Evolutionary conservation across 768 basidiomycete genomes (phyloP), one percentile per base, ranked within the genome.

Genomic region (Hortiboletus campestris): DNA sequence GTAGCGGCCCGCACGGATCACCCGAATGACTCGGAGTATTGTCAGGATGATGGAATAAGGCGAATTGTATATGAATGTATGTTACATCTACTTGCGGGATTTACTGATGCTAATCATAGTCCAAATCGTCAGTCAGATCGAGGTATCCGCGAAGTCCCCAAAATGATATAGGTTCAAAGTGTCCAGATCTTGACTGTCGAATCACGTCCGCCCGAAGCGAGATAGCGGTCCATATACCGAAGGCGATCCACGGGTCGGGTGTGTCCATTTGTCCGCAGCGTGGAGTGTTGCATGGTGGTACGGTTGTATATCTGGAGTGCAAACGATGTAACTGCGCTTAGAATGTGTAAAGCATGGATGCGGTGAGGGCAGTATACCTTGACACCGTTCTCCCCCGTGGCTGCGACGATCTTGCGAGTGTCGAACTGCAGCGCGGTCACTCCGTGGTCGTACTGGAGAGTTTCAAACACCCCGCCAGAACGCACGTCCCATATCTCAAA

Each of bases 391-490:
- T 98, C 95, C 11, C 96, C 95, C 9, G 89, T 82, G 19, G 94
- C 94, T 6, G 94, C 86, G 47, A 98, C 80, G 29, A 98, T 86
- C 72, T 98, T 98, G 19, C 97, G 81, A 20, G 86, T 86, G 71
- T 99, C 97, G 67, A 98, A 99, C 67, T 98, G 97, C 28, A 99
- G 75, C 19, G 84, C 84, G 2, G 94, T 96, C 41, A 99, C 89
- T 8, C 87, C 87, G 66, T 91, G 85, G 63, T 98, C 94, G 70
- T 91, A 97, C 61, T 86, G 83, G 62, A 98, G 84, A 6, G 91
- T 91, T 64, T 99, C 96, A 51, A 89, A 84, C 36, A 88, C 86
- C 25, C 85, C 81, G 11, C 97, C 96, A 12, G 86, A 92, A 16
- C 97, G 86, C 29, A 99, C 82, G 67, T 99, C 97, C 97, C 97